A percentile compares a stretch with the other conserved stretches of the same genome.
Conservation (phyloP, 495 filamentous ascomycete genomes). For the Pyrenopolyporus hunteri region DNA sequence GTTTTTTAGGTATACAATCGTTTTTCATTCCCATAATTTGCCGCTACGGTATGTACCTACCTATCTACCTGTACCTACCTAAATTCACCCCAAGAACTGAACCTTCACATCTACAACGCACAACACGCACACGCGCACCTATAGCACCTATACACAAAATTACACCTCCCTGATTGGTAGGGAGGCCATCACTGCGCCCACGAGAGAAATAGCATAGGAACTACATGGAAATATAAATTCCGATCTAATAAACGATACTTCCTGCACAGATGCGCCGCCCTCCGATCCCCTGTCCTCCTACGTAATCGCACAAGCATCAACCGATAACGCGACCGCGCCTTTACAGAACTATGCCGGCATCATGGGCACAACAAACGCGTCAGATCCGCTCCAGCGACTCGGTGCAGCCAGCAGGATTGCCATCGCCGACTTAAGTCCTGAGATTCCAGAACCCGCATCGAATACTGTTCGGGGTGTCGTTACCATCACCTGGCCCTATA, state of each 20-base stretch:
- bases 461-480: slow-evolving; percentile 64
- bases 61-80: too few species aligned
- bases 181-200: too few species aligned
- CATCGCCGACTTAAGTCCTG: slow-evolving; percentile 74
- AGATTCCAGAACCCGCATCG: slow-evolving; percentile 44
- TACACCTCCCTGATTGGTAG: neutral
- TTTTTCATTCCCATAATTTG: too few species aligned
- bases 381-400: slow-evolving; percentile 22
- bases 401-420: slow-evolving; percentile 50
- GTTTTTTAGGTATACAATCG: too few species aligned
- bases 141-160: too few species aligned
- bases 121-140: too few species aligned
- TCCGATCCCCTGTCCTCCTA: slow-evolving; percentile 6
- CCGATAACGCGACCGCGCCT: slow-evolving; percentile 28
- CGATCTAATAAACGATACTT: neutral
- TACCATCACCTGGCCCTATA: slow-evolving; percentile 91
- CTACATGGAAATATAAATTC: neutral
- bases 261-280: slow-evolving; percentile 17
- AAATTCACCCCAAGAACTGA: too few species aligned
- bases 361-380: slow-evolving; percentile 31
- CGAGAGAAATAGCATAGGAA: neutral
- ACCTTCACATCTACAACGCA: slow-evolving; percentile 1
- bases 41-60: too few species aligned
- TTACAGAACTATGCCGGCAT: slow-evolving; percentile 31
- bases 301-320: slow-evolving; percentile 14